Percentiles rank a stretch among this genome's conserved stretches.
These are phyloP conservation scores for Rhododendron griersonianum DNA, from an alignment of 148 eudicot species.

Conservation along the genomic window DNA sequence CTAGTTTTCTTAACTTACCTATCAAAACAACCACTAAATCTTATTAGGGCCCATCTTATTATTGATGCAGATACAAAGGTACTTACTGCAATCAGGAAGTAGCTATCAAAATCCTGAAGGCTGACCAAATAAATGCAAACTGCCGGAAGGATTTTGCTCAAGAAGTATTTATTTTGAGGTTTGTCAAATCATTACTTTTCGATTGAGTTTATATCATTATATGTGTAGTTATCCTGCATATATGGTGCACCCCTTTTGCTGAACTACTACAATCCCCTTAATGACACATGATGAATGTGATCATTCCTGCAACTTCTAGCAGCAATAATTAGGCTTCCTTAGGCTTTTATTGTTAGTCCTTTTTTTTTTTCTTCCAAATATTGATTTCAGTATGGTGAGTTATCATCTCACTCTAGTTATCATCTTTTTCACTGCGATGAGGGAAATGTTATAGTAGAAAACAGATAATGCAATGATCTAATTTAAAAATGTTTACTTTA, in stretches of 20 bases:
- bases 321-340: not conserved
- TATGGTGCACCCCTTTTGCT: not conserved
- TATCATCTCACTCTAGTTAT: not conserved
- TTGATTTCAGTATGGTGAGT: not conserved
- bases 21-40: not conserved
- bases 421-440: not conserved
- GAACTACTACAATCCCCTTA: not conserved
- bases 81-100: constrained; percentile 93
- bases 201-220: not conserved
- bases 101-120: constrained; percentile 90
- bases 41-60: not conserved
- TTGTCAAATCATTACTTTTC: constrained; percentile 9
- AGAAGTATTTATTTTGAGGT: constrained; percentile 99
- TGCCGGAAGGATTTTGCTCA: constrained; percentile 92
- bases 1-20: not conserved
- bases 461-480: not conserved
- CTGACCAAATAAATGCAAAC: constrained; percentile 71
- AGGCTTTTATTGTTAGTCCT: not conserved
- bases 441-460: not conserved
- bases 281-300: not conserved
- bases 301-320: not conserved
- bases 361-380: not conserved
- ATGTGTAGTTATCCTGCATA: not conserved
- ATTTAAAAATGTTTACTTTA: not conserved
- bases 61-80: constrained; percentile 74